These are phyloP conservation scores for Lobosporangium transversale DNA, from an alignment of 192 early-diverging fungal genomes.

Conservation along the genomic window DNA sequence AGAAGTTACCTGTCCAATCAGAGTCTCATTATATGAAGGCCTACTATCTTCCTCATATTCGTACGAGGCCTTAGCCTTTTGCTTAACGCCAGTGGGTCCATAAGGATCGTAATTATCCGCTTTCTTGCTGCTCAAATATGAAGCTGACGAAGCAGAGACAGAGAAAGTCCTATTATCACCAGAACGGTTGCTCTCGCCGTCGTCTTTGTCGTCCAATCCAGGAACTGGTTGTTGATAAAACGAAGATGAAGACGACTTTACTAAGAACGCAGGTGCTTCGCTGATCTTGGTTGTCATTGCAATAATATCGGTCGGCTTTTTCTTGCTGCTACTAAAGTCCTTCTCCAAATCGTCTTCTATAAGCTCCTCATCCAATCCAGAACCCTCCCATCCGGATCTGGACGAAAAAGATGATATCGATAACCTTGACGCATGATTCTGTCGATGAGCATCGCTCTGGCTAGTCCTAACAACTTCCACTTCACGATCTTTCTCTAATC, in stretches of 20 bases:
- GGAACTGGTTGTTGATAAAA: conserved; percentile 49
- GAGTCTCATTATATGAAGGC: neutral
- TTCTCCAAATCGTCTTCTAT: neutral
- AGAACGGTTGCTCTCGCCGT: neutral
- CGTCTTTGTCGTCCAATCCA: conserved; percentile 20
- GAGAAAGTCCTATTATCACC: neutral
- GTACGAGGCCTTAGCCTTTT: conserved; percentile 28
- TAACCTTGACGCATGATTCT: conserved; percentile 7
- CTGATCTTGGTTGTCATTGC: too few species aligned
- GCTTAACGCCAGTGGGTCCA: conserved; percentile 16
- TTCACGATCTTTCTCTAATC: neutral
- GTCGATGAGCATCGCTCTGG: conserved; percentile 33
- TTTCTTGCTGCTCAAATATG: conserved; percentile 28
- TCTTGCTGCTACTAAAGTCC: neutral
- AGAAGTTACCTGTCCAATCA: conserved; percentile 11
- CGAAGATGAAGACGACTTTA: conserved; percentile 16
- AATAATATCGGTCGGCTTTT: neutral
- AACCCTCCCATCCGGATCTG: conserved; percentile 41
- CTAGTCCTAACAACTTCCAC: conserved; percentile 24
- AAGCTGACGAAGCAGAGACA: conserved; percentile 6
- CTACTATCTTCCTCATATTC: neutral
- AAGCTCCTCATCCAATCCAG: neutral
- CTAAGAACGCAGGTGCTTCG: neutral
- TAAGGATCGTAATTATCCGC: conserved; percentile 38
- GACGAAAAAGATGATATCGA: conserved; percentile 23